phyloP scores from a whole-genome alignment of 768 basidiomycete species.

The Myochromella boudieri region DNA sequence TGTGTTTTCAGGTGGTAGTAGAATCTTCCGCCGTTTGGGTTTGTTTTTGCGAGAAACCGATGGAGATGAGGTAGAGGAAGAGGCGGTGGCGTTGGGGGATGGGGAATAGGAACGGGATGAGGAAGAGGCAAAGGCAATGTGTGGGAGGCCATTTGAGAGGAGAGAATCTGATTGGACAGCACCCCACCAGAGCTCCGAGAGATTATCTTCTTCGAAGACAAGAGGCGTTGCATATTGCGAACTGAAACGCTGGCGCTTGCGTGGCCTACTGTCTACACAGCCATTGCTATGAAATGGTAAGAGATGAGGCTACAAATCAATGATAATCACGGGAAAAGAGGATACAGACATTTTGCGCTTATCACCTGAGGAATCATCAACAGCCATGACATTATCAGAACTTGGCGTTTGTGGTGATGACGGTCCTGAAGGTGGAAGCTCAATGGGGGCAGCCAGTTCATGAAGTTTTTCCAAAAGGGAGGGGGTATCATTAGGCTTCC shows the following conservation, averaged over 20 bases:
- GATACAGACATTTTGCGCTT: slow-evolving; percentile 63
- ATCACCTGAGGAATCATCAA: slow-evolving; percentile 44
- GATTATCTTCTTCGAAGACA: slow-evolving; percentile 39
- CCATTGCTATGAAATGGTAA: slow-evolving; percentile 27
- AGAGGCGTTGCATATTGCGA: slow-evolving; percentile 38
- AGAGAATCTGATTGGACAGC: slow-evolving; percentile 63
- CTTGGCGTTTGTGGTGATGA: slow-evolving; percentile 27
- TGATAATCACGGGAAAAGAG: not conserved
- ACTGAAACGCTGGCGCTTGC: slow-evolving; percentile 60
- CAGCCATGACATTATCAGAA: slow-evolving; percentile 22
- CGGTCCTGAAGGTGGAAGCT: slow-evolving; percentile 30
- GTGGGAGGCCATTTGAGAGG: slow-evolving; percentile 64
- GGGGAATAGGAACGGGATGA: no score
- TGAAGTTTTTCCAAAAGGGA: slow-evolving; percentile 30
- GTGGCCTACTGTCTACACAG: slow-evolving; percentile 44
- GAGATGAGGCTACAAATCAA: not conserved
- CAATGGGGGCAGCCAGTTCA: slow-evolving; percentile 33
- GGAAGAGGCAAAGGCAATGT: slow-evolving; percentile 43
- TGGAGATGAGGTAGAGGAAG: slow-evolving; percentile 14
- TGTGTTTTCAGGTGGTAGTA: slow-evolving; percentile 2
- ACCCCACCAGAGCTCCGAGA: slow-evolving; percentile 72
- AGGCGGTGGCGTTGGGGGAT: no score
- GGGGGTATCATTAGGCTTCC: slow-evolving; percentile 10
- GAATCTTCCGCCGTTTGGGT: slow-evolving; percentile 36
- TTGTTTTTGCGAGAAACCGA: slow-evolving; percentile 17